Evolutionary conservation across 768 basidiomycete species (phyloP).

Genomic region (Hypholoma sublateritium): DNA sequence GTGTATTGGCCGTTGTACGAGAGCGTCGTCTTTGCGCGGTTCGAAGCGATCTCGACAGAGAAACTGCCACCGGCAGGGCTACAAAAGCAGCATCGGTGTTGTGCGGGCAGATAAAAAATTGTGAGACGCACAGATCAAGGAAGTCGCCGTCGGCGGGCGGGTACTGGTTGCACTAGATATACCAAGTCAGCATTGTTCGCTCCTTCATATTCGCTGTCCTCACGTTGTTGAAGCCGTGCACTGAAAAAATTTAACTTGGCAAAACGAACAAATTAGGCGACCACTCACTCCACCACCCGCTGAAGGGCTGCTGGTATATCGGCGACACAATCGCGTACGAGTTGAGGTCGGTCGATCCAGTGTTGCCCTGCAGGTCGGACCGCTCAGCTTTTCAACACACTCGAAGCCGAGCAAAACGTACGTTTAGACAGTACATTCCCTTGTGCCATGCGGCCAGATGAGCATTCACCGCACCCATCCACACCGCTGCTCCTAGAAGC

Average conservation of each 20-base stretch:
- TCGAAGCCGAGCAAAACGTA: constrained; percentile 19
- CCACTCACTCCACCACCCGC: constrained; percentile 47
- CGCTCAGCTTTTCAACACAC: neutral
- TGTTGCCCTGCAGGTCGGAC: constrained; percentile 25
- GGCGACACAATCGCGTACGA: constrained; percentile 38
- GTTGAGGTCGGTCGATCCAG: constrained; percentile 34
- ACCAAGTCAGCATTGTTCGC: constrained; percentile 4
- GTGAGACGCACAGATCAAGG: constrained; percentile 39
- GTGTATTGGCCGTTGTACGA: constrained; percentile 38
- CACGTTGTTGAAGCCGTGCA: constrained; percentile 37
- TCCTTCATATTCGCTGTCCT: too few relatives aligned
- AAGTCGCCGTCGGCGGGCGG: constrained; percentile 42
- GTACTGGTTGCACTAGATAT: constrained; percentile 37
- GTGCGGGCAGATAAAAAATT: neutral
- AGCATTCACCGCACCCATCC: constrained; percentile 25
- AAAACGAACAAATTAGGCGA: neutral
- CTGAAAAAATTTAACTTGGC: constrained; percentile 19
- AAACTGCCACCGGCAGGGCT: constrained; percentile 51
- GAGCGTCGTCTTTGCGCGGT: constrained; percentile 46
- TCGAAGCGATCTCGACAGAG: constrained; percentile 47
- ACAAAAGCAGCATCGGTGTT: neutral
- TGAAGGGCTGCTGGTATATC: constrained; percentile 39
- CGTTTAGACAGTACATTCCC: constrained; percentile 49
- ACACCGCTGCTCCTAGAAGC: constrained; percentile 12
- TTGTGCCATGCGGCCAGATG: constrained; percentile 43